Evolutionary conservation across 192 early-diverging fungal genomes (phyloP), one percentile per base, ranked within the genome.

Genomic region (Allomyces macrogynus): DNA sequence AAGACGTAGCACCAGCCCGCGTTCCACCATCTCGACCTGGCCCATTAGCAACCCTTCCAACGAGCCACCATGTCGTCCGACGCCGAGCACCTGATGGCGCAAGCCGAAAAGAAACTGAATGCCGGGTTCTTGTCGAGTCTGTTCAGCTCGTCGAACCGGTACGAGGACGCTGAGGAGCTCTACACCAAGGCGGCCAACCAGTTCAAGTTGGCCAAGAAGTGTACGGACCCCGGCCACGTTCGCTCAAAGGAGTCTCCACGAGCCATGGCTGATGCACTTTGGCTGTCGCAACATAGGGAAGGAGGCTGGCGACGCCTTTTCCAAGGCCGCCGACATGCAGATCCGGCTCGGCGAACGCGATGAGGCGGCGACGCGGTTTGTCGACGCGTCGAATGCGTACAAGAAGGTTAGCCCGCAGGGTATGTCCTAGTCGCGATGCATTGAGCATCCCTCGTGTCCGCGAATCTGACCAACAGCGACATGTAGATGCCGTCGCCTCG

Each of bases 141-240:
- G 62, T 86, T 85, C 71, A 76, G 80, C 49, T 80, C 84, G 3
- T 80, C 83, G 1, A 90, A 90, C 66, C 97, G 95, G 71, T 84
- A 84, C 67, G 93, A 97, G 63, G 93, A 99, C 70, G 93, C 95
- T 9, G 84, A 87, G 32, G 95, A 99, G 60, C 81, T 97, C 42
- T 99, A 88, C 73, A 81, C 77, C 69, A 85, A 88, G 68, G 95
- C 95, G 8, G 90, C 82, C 44, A 97, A 95, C 75, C 81, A 84
- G 64, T 99, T 90, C 81, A 96, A 95, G 75, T 73, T 95, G 23
- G 83, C 83, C 62, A 90, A 94, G 73, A 80, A 88, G 78, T 91
- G 91, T 89, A 76, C 69, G 44, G 26, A 27, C 64, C 44, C 26
- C 11, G 27, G 11, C 64, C 24, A 40, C 23, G 12, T 14, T 66